phyloP scores from a whole-genome alignment of 352 stramenopile genomes.

The Globisporangium megalacanthum region DNA sequence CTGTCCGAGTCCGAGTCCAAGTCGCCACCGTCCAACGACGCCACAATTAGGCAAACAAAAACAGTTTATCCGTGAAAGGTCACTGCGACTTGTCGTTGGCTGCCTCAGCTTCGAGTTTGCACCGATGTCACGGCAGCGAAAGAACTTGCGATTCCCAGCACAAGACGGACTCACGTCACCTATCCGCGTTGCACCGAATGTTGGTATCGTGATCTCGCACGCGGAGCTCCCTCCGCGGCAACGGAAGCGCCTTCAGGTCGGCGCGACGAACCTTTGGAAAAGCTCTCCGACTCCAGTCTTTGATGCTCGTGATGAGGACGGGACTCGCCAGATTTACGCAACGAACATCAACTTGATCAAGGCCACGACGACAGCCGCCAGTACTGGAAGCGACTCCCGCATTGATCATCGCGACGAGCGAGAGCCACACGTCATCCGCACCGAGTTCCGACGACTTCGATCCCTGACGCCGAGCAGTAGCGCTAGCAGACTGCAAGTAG shows the following conservation, averaged over 20 bases:
- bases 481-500: conserved; percentile 6
- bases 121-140: conserved; percentile 42
- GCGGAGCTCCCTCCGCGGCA: conserved; percentile 44
- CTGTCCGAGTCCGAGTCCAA: conserved; percentile 42
- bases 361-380: conserved; percentile 16
- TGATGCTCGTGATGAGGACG: background rate
- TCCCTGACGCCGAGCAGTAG: conserved; percentile 15
- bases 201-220: conserved; percentile 27
- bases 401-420: background rate
- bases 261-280: conserved; percentile 54
- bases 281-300: conserved; percentile 15
- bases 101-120: background rate
- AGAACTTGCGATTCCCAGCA: conserved; percentile 48
- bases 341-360: conserved; percentile 48
- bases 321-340: conserved; percentile 23
- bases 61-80: too few relatives aligned
- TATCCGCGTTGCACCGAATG: conserved; percentile 3
- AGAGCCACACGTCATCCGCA: conserved; percentile 5
- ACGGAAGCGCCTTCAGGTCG: conserved; percentile 71
- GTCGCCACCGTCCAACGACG: conserved; percentile 19
- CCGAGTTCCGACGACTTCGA: conserved; percentile 7
- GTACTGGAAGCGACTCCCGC: conserved; percentile 7
- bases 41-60: too few relatives aligned
- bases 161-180: conserved; percentile 21
- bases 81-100: too few relatives aligned